Base-by-base conservation (phyloP, 2,329 filamentous ascomycete species). In the Xylariaceae sp. region DNA sequence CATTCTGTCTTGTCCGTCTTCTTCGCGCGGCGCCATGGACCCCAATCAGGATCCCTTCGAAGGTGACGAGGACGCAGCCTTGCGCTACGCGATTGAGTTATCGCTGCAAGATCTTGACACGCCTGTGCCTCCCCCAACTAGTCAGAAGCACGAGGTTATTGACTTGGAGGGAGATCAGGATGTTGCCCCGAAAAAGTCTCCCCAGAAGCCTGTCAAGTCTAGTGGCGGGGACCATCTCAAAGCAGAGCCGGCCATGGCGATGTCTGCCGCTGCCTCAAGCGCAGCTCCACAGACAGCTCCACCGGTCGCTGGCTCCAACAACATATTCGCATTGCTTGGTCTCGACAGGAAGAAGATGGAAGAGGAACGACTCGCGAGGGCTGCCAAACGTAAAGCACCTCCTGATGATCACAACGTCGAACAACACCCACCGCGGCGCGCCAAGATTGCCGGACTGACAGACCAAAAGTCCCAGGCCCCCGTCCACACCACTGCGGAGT, bases 331-430 rank as follows among this genome's bases (percentile, higher is more conserved):
- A 35, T 77, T 79, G 0, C 66, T 84, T 3, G 81, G 82, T 2
- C 73, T 96, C 1, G 83, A 96, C 75, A 83, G 92, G 41, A 90
- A 87, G 73, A 82, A 85, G 55, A 94, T 96, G 90, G 93, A 97
- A 72, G 80, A 86, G 67, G 91, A 95, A 71, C 85, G 93, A 47
- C 80, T 96, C 11, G 86, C 84, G 18, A 82, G 92, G 65, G 73
- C 86, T 45, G 80, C 80, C 49, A 89, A 92, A 72, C 81, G 84
- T 41, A 81, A 83, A 71, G 64, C 65, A 8, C 58, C 65, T 7
- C 60, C 64, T 44, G 67, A 65, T 2, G 60, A 67, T 15, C 63
- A 64, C 7, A 9, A 13, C 10, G 11, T 7, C 5, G 62, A 66
- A 41, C 57, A 45, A 34, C 59, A 56, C 56, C 57, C 55, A 17